Conservation (phyloP, 495 filamentous ascomycete genomes). For the Hypoxylon perforatum region DNA sequence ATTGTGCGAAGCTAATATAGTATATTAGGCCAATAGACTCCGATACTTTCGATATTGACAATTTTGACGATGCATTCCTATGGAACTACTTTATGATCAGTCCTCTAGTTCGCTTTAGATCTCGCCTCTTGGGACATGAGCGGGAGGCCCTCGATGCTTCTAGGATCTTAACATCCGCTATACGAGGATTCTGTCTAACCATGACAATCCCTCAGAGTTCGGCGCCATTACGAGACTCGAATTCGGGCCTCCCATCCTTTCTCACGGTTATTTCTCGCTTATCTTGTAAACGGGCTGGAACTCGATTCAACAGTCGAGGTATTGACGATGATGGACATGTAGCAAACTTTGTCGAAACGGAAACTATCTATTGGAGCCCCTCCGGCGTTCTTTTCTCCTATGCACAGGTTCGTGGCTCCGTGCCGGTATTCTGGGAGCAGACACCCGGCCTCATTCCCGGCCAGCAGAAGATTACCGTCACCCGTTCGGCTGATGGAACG, state of each 20-base stretch:
- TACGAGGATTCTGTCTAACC: slow-evolving; percentile 89
- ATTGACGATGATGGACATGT: slow-evolving; percentile 98
- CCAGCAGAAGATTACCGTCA: slow-evolving; percentile 94
- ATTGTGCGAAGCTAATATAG: slow-evolving; percentile 27
- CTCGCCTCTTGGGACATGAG: slow-evolving; percentile 76
- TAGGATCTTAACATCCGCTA: slow-evolving; percentile 90
- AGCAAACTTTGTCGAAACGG: slow-evolving; percentile 82
- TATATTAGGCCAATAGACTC: slow-evolving; percentile 60
- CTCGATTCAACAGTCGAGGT: slow-evolving; percentile 93
- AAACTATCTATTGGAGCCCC: slow-evolving; percentile 78
- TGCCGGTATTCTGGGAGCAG: slow-evolving; percentile 98
- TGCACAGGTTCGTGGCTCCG: slow-evolving; percentile 88
- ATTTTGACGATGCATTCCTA: slow-evolving; percentile 87
- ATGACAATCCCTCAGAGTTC: slow-evolving; percentile 76
- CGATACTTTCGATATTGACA: slow-evolving; percentile 79
- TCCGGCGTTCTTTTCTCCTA: slow-evolving; percentile 88
- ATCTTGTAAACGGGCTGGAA: slow-evolving; percentile 91
- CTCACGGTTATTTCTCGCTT: slow-evolving; percentile 91
- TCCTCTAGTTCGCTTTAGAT: slow-evolving; percentile 88
- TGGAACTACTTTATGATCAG: slow-evolving; percentile 99
- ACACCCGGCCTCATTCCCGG: slow-evolving; percentile 85
- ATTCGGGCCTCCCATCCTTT: slow-evolving; percentile 79
- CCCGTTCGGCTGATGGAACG: slow-evolving; percentile 88
- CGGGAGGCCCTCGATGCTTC: slow-evolving; percentile 81
- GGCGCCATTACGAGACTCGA: slow-evolving; percentile 65